Percentiles rank a stretch among this genome's conserved stretches.
phyloP scores from a whole-genome alignment of 768 basidiomycete genomes.

The Lentinula detonsa region DNA sequence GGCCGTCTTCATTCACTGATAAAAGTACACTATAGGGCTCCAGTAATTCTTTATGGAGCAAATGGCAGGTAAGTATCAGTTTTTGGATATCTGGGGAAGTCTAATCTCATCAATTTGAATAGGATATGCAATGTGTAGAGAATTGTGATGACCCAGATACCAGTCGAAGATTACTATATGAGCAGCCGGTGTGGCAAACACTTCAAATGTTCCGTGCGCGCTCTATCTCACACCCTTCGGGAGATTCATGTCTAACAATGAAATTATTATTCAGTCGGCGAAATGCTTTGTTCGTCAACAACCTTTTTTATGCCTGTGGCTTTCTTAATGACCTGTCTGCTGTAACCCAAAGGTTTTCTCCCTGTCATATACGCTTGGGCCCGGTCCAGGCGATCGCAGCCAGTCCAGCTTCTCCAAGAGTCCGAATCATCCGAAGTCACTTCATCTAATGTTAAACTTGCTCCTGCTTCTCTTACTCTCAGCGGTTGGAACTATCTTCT shows the following conservation, averaged over 20 bases:
- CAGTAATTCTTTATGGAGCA: constrained; percentile 76
- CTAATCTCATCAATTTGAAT: constrained; percentile 7
- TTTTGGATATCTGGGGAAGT: constrained; percentile 3
- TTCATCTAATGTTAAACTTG: constrained; percentile 15
- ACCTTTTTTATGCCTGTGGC: constrained; percentile 1
- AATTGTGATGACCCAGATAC: constrained; percentile 73
- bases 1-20: not conserved
- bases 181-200: constrained; percentile 93
- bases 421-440: constrained; percentile 34
- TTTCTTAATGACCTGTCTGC: constrained; percentile 16
- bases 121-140: constrained; percentile 99
- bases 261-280: constrained; percentile 60
- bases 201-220: constrained; percentile 83
- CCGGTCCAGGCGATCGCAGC: constrained; percentile 34
- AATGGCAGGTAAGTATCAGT: constrained; percentile 60
- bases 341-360: constrained; percentile 58
- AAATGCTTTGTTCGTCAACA: constrained; percentile 77
- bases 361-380: constrained; percentile 74
- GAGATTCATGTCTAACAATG: not conserved
- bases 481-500: constrained; percentile 67
- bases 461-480: constrained; percentile 35
- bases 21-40: constrained; percentile 45
- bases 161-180: constrained; percentile 63
- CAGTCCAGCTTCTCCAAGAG: constrained; percentile 52
- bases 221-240: constrained; percentile 19